Percentiles rank a stretch among this genome's conserved stretches.
phyloP scores from a whole-genome alignment of 345 rosid species.

The Melaleuca quinquenervia region DNA sequence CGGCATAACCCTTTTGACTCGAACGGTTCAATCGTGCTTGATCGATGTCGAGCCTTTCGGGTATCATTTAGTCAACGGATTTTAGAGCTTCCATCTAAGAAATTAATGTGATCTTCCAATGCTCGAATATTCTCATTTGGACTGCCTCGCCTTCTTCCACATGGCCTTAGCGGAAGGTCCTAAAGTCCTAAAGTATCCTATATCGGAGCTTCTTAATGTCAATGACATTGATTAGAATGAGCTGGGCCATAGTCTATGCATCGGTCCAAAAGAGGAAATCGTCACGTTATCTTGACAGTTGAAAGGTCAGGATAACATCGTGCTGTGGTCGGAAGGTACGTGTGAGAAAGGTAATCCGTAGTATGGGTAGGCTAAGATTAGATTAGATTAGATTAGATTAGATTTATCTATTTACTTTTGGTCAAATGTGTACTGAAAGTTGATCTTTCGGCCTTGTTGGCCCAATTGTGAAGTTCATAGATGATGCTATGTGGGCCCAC shows the following conservation, averaged over 20 bases:
- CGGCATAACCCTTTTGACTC: neutral
- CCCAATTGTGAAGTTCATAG: neutral
- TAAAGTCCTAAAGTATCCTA: neutral
- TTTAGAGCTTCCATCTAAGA: too few relatives aligned
- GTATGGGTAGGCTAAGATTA: neutral
- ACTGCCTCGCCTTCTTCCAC: too few relatives aligned
- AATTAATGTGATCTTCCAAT: neutral
- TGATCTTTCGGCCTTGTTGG: neutral
- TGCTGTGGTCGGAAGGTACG: neutral
- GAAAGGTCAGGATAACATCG: neutral
- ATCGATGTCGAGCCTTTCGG: neutral
- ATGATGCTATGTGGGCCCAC: neutral
- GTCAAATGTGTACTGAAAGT: neutral
- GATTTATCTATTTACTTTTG: too few relatives aligned
- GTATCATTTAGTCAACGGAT: neutral
- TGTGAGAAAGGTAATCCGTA: neutral
- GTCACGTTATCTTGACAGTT: neutral
- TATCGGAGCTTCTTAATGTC: neutral
- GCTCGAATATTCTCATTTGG: accelerated
- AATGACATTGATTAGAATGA: neutral
- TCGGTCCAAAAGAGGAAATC: neutral
- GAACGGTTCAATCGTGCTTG: too few relatives aligned
- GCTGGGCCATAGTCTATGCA: too few relatives aligned
- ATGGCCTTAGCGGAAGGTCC: neutral
- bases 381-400: neutral